Evolutionary conservation across 139 green algal genomes (phyloP).

Genomic region (Desmodesmus armatus): DNA sequence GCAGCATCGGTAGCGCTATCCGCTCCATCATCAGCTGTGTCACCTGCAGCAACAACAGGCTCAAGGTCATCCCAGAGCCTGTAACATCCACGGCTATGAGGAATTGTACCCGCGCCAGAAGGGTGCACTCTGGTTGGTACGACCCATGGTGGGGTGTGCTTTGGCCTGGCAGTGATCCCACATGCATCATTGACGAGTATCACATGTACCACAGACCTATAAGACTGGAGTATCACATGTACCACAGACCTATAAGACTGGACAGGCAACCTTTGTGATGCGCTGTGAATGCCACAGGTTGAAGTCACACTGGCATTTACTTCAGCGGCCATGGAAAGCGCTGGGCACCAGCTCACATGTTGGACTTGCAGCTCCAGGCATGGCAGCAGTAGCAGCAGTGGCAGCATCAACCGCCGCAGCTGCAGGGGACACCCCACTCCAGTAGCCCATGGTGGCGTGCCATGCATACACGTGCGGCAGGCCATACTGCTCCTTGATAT

Average conservation of each 20-base stretch:
- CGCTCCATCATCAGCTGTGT: background rate
- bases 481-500: background rate
- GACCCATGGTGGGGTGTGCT: too few species aligned
- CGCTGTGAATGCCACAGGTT: too few species aligned
- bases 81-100: too few species aligned
- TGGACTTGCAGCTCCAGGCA: background rate
- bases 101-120: too few species aligned
- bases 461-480: conserved; percentile 36
- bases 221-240: too few species aligned
- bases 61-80: too few species aligned
- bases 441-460: conserved; percentile 12
- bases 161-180: too few species aligned
- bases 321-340: background rate
- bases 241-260: too few species aligned
- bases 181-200: too few species aligned
- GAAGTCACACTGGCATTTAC: background rate
- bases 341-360: background rate
- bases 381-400: background rate
- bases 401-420: conserved; percentile 5
- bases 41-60: background rate
- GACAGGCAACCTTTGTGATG: too few species aligned
- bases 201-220: too few species aligned
- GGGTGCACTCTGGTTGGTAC: too few species aligned
- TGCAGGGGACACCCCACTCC: conserved; percentile 1
- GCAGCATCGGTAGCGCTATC: background rate